phyloP scores from a whole-genome alignment of 163 green algal species.

The Chlamydomonas reinhardtii region DNA sequence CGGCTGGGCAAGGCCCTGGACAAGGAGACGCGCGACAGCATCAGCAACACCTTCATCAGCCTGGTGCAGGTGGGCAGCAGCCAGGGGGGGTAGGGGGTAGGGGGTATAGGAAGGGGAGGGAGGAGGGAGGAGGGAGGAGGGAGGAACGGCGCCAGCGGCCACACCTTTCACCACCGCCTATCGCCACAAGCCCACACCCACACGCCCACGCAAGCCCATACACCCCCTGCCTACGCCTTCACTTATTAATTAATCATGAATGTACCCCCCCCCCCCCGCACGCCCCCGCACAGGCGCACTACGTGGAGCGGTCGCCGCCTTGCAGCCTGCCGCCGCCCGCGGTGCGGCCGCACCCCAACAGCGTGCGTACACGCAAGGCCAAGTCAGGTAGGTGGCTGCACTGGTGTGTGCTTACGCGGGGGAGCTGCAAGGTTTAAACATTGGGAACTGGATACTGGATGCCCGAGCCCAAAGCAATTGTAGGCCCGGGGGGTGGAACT shows the following conservation, averaged over 20 bases:
- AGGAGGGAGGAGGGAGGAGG: too few relatives aligned
- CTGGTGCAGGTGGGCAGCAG: conserved; percentile 57
- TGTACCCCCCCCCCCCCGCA: too few relatives aligned
- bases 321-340: conserved; percentile 68
- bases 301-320: conserved; percentile 73
- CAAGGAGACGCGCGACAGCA: conserved; percentile 33
- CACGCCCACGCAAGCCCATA: too few relatives aligned
- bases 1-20: conserved; percentile 14
- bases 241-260: too few relatives aligned
- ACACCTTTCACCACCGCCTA: too few relatives aligned
- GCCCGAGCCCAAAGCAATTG: too few relatives aligned
- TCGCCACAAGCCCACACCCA: too few relatives aligned
- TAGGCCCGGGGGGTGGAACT: too few relatives aligned
- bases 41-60: conserved; percentile 57
- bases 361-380: conserved; percentile 34
- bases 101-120: not conserved
- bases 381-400: not conserved
- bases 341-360: conserved; percentile 40
- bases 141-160: too few relatives aligned
- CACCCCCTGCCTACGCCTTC: too few relatives aligned
- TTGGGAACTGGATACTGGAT: too few relatives aligned
- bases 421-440: too few relatives aligned
- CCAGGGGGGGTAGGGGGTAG: not conserved
- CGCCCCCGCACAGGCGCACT: conserved; percentile 52
- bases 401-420: not conserved